Conservation (phyloP, 176 grass and related monocot species). For the maize (Zea mays) region DNA sequence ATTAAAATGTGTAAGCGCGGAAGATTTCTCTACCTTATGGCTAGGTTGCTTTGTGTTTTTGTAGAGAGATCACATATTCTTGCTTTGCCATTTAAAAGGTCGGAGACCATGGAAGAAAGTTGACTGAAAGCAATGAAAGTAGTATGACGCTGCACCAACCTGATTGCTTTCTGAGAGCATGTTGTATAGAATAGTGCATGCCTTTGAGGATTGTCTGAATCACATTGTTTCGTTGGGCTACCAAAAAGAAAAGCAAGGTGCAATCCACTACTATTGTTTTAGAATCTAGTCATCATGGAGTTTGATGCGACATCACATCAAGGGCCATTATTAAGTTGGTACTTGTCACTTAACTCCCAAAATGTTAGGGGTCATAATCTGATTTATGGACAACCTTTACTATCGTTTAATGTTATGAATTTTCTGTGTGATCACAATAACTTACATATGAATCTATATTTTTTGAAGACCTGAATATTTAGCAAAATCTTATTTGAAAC, state of each 20-base stretch:
- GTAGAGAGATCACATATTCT: slow-evolving; percentile 41
- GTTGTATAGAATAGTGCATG: not conserved
- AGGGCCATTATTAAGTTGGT: slow-evolving; percentile 33
- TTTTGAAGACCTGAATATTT: not conserved
- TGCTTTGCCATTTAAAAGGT: slow-evolving; percentile 54
- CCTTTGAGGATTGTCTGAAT: slow-evolving; percentile 1
- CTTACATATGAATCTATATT: not conserved
- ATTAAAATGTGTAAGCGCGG: slow-evolving; percentile 53
- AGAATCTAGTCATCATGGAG: slow-evolving; percentile 17
- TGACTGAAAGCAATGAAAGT: slow-evolving; percentile 65
- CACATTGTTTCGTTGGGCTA: slow-evolving; percentile 5
- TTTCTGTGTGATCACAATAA: not conserved
- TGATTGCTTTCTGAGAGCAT: slow-evolving; percentile 28
- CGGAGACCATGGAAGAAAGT: slow-evolving; percentile 65
- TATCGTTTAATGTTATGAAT: slow-evolving; percentile 2
- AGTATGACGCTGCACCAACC: slow-evolving; percentile 30
- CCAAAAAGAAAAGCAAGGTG: slow-evolving; percentile 13
- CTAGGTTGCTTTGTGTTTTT: slow-evolving; percentile 14
- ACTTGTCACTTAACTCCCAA: slow-evolving; percentile 16
- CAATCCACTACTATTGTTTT: slow-evolving; percentile 28
- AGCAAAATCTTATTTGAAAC: not conserved
- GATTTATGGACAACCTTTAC: not conserved
- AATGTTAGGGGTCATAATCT: slow-evolving; percentile 16
- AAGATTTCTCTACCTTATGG: slow-evolving; percentile 5
- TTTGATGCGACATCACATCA: slow-evolving; percentile 6